Conservation (phyloP, 2,329 filamentous ascomycete species). For the Hypoxylon sp. region DNA sequence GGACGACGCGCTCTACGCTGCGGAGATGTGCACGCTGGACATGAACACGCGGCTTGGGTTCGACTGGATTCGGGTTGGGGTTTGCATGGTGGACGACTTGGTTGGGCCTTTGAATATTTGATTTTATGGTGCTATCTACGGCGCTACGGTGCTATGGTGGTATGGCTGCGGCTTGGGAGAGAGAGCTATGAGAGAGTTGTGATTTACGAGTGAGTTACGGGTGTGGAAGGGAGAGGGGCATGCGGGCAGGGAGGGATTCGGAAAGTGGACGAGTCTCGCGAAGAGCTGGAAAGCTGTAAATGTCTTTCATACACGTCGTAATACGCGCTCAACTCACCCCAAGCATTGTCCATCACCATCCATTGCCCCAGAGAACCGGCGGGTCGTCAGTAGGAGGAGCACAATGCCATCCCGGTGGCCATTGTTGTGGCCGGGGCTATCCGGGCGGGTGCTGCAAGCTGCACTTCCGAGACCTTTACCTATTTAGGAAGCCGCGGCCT, state of each 20-base stretch:
- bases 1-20: conserved; percentile 31
- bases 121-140: too few species aligned
- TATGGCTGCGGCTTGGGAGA: not conserved
- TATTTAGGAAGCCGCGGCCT: conserved; percentile 11
- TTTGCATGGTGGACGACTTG: conserved; percentile 42
- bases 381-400: not conserved
- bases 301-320: not conserved
- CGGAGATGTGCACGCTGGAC: conserved; percentile 29
- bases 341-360: not conserved
- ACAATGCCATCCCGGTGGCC: not conserved
- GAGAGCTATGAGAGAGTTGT: not conserved
- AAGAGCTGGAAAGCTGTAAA: not conserved
- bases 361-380: not conserved
- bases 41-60: conserved; percentile 43
- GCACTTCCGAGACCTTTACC: conserved; percentile 10
- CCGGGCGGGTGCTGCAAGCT: not conserved
- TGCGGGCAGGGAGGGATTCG: not conserved
- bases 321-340: not conserved
- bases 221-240: not conserved
- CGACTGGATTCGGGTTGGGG: conserved; percentile 42
- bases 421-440: not conserved
- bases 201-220: not conserved
- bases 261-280: not conserved
- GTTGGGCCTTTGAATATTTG: conserved; percentile 45
- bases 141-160: not conserved